Base-by-base conservation (phyloP, 73 alveolate genomes). In the Breviolum minutum region DNA sequence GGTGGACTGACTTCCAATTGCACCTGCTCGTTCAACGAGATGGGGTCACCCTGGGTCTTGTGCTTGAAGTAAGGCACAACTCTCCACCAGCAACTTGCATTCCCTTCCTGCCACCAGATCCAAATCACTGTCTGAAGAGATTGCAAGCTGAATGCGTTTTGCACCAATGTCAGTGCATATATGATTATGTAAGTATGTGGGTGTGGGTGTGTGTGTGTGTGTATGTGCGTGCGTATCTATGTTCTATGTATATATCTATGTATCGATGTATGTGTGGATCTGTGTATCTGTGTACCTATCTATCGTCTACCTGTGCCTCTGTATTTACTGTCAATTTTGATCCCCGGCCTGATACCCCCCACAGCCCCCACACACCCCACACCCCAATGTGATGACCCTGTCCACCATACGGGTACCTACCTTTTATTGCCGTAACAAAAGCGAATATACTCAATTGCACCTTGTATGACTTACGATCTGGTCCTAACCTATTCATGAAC, bases 1-100 rank as follows among this genome's bases (percentile, higher is more conserved):
- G 54, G 54, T 3, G 54, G 54, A 40, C 54, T 40, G 54, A 40
- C 54, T 40, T 40, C 54, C 54, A 40, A 40, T 7, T n/a, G 29
- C 76, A 80, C 98, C 98, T 92, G 98, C 98, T 92, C 98, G 62
- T 92, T 92, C 69, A 92, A 80, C 22, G 98, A 92, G 90, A 92
- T 92, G 79, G 98, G 97, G 30, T 91, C 98, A 26, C 96, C 96
- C 62, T 90, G 96, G 63, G 87, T 90, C 87, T 77, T 90, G 83
- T 32, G 96, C 87, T 88, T 83, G 74, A 83, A 83, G 92, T 54
- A 83, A 13, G 92, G 92, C 89, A 83, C 76, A 48, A 83, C 94
- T 16, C 94, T 20, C 94, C 94, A 85, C 94, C 94, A 85, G 63
- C 94, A 85, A 9, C 94, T 85, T 61, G 94, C 94, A 7, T 63